Base-by-base conservation (phyloP, 2,329 filamentous ascomycete species). In the Apiospora kogelbergensis region DNA sequence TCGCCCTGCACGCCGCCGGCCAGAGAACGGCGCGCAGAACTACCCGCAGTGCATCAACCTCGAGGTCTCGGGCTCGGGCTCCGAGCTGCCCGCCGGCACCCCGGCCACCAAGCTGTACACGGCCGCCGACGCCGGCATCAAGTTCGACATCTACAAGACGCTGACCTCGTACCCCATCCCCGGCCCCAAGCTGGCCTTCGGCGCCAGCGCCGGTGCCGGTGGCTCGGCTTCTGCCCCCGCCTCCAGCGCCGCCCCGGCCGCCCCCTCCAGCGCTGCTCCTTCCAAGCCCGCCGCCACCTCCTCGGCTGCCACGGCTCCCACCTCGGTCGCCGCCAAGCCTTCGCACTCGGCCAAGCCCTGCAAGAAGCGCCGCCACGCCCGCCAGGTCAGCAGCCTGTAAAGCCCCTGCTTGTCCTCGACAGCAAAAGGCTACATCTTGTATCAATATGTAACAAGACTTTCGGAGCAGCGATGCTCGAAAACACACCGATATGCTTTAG, bases 31-130 rank as follows among this genome's bases (percentile, higher is more conserved):
- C 30, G 81, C 83, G 60, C 84, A 85, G 77, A 81, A 82, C 75
- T 85, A 85, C 72, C 83, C 84, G 44, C 83, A 85, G 73, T 85
- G 88, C 76, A 80, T 88, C 77, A 89, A 89, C 81, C 76, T 90
- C 70, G 80, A 86, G 72, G 79, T 89, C 70, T 84, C 83, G 48
- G 85, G 86, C 64, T 78, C 78, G 45, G 85, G 86, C 60, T 83
- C 84, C 69, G 82, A 80, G 66, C 79, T 79, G 68, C 81, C 82
- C 41, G 73, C 76, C 24, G 87, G 87, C 68, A 82, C 81, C 33
- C 76, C 82, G 37, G 87, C 84, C 67, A 79, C 69, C 80, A 26
- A 66, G 45, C 70, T 76, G 26, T 76, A 75, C 69, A 73, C 65
- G 3, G 2, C 69, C 24, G 71, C 68, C 45, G 74, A 75, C 64